These are phyloP conservation scores for Eucalyptus fibrosa DNA, from an alignment of 345 rosid species.

Conservation along the genomic window DNA sequence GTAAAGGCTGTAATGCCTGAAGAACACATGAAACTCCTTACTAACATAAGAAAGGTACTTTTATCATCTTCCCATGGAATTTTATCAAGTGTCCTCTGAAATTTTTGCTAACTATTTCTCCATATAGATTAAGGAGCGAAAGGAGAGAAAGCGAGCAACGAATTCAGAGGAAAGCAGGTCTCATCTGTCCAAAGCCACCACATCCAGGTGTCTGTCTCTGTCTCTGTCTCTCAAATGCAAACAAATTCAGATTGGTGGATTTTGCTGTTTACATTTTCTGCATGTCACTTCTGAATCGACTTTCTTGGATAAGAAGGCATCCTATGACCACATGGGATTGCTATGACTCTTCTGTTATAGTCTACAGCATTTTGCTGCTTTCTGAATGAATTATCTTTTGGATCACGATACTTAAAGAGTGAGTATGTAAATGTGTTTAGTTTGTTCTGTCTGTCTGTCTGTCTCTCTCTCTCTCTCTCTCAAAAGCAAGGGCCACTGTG, in stretches of 20 bases:
- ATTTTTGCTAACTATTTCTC: not conserved
- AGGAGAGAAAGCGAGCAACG: slow-evolving; percentile 48
- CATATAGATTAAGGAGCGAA: slow-evolving; percentile 63
- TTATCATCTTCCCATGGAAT: not conserved
- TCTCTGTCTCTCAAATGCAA: not conserved
- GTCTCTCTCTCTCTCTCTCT: not conserved
- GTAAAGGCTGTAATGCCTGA: slow-evolving; percentile 96
- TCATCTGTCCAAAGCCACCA: slow-evolving; percentile 58
- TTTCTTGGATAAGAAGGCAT: not conserved
- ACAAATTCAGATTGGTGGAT: not conserved
- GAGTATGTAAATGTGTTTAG: not conserved
- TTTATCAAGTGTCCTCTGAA: not conserved
- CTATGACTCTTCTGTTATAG: not conserved
- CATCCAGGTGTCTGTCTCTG: slow-evolving; percentile 47
- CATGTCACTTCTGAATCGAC: not conserved
- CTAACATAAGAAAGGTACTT: slow-evolving; percentile 88
- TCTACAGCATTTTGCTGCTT: not conserved
- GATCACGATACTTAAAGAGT: not conserved
- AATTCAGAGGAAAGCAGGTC: slow-evolving; percentile 59
- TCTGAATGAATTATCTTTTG: not conserved
- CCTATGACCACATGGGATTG: not conserved
- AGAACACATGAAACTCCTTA: slow-evolving; percentile 89
- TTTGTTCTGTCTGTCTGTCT: not conserved
- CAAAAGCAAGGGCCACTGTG: not conserved
- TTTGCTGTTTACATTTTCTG: not conserved